Evolutionary conservation across 129 eudicot genomes (phyloP).

Genomic region (Glebionis coronaria): DNA sequence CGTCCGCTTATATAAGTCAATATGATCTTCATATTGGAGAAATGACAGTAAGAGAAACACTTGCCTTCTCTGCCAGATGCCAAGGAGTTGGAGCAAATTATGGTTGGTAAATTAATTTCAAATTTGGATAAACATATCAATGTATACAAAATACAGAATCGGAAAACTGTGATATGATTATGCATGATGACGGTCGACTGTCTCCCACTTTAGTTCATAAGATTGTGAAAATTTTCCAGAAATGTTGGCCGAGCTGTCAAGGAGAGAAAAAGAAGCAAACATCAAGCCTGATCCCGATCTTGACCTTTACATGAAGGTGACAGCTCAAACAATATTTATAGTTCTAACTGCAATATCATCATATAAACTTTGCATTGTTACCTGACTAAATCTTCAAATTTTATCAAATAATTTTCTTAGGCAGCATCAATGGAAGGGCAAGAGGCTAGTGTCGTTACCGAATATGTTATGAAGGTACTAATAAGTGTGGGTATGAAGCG

Average conservation of each 20-base stretch:
- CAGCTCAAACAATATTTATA: not conserved
- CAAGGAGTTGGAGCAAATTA: slow-evolving; percentile 69
- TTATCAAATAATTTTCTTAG: slow-evolving; percentile 22
- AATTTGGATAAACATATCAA: not conserved
- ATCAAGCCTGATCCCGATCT: slow-evolving; percentile 61
- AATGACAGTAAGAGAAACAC: slow-evolving; percentile 84
- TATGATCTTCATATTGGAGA: slow-evolving; percentile 74
- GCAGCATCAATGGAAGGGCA: slow-evolving; percentile 59
- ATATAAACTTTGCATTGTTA: not conserved
- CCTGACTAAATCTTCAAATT: not conserved
- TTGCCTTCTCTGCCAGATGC: slow-evolving; percentile 63
- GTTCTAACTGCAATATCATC: too few species aligned
- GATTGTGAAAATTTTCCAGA: slow-evolving; percentile 26
- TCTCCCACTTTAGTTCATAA: not conserved
- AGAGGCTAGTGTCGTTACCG: slow-evolving; percentile 56
- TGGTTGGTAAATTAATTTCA: slow-evolving; percentile 30
- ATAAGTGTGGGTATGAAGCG: slow-evolving; percentile 3
- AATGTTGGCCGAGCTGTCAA: slow-evolving; percentile 50
- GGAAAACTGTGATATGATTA: slow-evolving; percentile 5
- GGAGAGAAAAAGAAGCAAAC: slow-evolving; percentile 59
- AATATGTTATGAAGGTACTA: slow-evolving; percentile 56
- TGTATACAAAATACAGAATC: not conserved
- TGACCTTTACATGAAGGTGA: slow-evolving; percentile 61
- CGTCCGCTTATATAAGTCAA: slow-evolving; percentile 84
- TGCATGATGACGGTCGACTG: not conserved